Base-by-base conservation (phyloP, 768 basidiomycete genomes). In the Lactarius akahatsu region DNA sequence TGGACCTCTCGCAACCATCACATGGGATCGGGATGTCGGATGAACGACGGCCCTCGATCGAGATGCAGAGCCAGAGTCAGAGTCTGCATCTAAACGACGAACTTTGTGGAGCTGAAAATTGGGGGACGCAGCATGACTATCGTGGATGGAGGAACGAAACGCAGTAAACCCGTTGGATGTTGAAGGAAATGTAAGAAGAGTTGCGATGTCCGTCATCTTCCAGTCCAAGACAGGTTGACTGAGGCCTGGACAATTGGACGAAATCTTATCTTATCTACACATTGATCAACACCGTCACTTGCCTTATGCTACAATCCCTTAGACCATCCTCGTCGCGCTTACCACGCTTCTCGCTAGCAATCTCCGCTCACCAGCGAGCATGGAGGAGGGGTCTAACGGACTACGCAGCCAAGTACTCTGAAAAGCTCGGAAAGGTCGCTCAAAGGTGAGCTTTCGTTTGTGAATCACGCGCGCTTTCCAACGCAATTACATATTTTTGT, bases 91-190 rank as follows among this genome's bases (percentile, higher is more conserved):
- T 76, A 88, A 78, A 69, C 88, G 86, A 68, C 87, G 82, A 65
- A 84, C 84, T 80, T 92, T 91, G 76, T 82, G 83, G 69, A 84
- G 83, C 78, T 82, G 85, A 76, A 84, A 84, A 74, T 79, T 83
- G 73, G 79, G 18, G 11, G 34, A 82, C 77, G 80, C 81, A 65
- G 65, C 45, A 56, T 30, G 58, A 62, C 81, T 70, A 63, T 80
- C 78, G 57, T 77, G 62, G 52, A 78, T 72, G 7, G 80, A 76
- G 4, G 80, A 69, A 41, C 76, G 78, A 26, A 82, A 68, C 38
- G 79, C 74, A 9, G 79, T 80, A 64, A 88, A 82, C 2, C 78
- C 85, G 9, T 79, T 75, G 3, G 86, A 86, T 0, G 82, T 82
- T 64, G 77, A 66, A 50, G 69, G 66, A n/a, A 70, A 65, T 10